These are phyloP conservation scores for Metschnikowia bowlesiae DNA, from an alignment of 805 yeast species.

Conservation along the genomic window DNA sequence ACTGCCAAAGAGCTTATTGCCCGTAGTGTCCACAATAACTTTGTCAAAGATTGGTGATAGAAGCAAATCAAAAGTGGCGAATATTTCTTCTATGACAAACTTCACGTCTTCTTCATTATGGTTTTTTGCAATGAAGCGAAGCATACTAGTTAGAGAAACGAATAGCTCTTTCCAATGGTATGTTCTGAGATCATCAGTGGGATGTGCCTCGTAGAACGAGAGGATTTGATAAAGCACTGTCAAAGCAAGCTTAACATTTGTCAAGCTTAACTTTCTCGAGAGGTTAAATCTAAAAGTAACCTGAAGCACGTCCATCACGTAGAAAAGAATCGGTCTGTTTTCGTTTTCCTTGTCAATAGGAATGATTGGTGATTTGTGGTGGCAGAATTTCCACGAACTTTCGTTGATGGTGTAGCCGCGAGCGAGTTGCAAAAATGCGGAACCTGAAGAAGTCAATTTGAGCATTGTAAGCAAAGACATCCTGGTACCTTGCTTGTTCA, in stretches of 20 bases:
- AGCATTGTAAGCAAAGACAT: slow-evolving; percentile 25
- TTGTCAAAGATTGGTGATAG: slow-evolving; percentile 18
- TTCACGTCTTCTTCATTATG: slow-evolving; percentile 18
- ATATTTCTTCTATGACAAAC: slow-evolving; percentile 16
- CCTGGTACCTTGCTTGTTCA: slow-evolving; percentile 23
- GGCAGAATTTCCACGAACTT: slow-evolving; percentile 40
- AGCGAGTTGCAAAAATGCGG: background rate
- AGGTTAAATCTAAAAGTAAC: slow-evolving; percentile 31
- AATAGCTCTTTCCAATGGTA: slow-evolving; percentile 37
- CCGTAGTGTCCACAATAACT: slow-evolving; percentile 14
- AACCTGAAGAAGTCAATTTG: slow-evolving; percentile 19
- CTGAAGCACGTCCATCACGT: slow-evolving; percentile 14
- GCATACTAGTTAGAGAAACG: slow-evolving; percentile 25
- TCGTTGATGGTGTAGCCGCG: slow-evolving; percentile 24
- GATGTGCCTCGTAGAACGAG: slow-evolving; percentile 17
- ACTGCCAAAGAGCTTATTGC: slow-evolving; percentile 14
- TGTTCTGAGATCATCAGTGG: slow-evolving; percentile 14
- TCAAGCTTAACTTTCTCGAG: slow-evolving; percentile 31
- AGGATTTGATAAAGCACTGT: slow-evolving; percentile 24
- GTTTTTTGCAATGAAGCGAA: slow-evolving; percentile 22
- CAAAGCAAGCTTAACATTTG: slow-evolving; percentile 26
- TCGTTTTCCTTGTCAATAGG: slow-evolving; percentile 16
- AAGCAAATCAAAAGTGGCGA: slow-evolving; percentile 13
- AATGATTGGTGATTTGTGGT: slow-evolving; percentile 33
- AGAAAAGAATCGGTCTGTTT: slow-evolving; percentile 28